These are phyloP conservation scores for Sungouiozyma intestinalis DNA, from an alignment of 805 yeast species.

Conservation along the genomic window DNA sequence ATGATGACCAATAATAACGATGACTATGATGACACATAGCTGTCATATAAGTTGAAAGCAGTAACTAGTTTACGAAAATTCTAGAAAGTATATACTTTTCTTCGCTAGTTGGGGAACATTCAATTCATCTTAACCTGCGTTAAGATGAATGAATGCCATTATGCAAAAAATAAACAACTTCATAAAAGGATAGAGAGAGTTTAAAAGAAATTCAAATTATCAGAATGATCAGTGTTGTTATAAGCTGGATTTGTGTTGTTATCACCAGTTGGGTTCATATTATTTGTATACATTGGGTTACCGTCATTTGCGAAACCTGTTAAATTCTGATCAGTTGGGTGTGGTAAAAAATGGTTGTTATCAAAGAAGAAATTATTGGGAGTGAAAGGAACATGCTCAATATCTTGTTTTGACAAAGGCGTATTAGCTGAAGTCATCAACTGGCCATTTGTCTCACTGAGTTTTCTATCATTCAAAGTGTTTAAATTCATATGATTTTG, in stretches of 20 bases:
- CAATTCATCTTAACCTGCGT: neutral
- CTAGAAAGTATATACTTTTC: neutral
- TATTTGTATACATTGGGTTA: neutral
- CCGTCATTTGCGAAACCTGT: neutral
- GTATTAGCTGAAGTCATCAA: neutral
- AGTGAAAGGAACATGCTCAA: constrained; percentile 2
- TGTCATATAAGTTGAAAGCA: no score
- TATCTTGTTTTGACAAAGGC: neutral
- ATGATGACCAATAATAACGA: neutral
- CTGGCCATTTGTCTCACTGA: neutral
- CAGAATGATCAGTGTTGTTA: neutral
- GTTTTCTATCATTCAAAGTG: neutral
- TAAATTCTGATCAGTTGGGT: neutral
- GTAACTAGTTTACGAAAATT: neutral
- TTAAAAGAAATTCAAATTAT: neutral
- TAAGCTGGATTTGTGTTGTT: neutral
- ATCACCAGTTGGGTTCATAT: neutral
- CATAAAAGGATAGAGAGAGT: neutral
- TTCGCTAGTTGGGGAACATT: no score
- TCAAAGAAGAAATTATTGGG: constrained; percentile 4
- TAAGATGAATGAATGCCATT: neutral
- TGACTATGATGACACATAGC: no score
- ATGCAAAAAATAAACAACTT: neutral
- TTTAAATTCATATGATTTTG: neutral
- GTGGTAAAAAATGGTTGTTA: constrained; percentile 1